A percentile compares a stretch with the other conserved stretches of the same genome.
phyloP scores from a whole-genome alignment of 2,329 filamentous ascomycete genomes.

The Cercospora sp. region DNA sequence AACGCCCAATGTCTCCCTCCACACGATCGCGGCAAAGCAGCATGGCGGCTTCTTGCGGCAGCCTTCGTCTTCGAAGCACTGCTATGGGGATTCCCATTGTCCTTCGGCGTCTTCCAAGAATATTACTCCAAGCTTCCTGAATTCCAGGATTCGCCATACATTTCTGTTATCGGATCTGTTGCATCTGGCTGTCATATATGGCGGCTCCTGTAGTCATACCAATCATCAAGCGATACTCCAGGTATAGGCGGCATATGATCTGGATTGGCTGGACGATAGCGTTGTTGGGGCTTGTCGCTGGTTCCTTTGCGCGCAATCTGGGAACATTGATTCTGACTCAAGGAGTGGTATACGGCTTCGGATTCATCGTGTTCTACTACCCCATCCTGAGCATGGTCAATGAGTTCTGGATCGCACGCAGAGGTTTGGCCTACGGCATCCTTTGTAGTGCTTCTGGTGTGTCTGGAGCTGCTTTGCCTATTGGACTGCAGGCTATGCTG shows the following conservation, averaged over 20 bases:
- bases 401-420: constrained; percentile 32
- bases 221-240: constrained; percentile 42
- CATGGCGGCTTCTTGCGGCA: neutral
- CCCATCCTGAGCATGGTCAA: constrained; percentile 36
- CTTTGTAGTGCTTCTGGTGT: constrained; percentile 31
- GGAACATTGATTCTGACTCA: constrained; percentile 60
- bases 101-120: constrained; percentile 70
- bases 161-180: constrained; percentile 65
- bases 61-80: neutral
- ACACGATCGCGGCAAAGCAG: neutral
- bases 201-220: constrained; percentile 53
- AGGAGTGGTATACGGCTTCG: constrained; percentile 59
- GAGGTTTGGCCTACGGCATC: constrained; percentile 34
- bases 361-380: constrained; percentile 52
- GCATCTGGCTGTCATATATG: constrained; percentile 60
- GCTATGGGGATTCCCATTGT: constrained; percentile 48
- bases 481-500: constrained; percentile 25
- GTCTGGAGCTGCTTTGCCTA: constrained; percentile 31
- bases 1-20: neutral
- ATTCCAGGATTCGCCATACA: constrained; percentile 55
- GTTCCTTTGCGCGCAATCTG: constrained; percentile 52
- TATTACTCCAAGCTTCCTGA: constrained; percentile 63
- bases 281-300: constrained; percentile 29
- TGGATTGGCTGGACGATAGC: constrained; percentile 46
- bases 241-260: constrained; percentile 47